Percentiles rank a stretch among this genome's conserved stretches.
Evolutionary conservation across 1,139 yeast genomes (phyloP).

Genomic region (Protomyces pachydermus): DNA sequence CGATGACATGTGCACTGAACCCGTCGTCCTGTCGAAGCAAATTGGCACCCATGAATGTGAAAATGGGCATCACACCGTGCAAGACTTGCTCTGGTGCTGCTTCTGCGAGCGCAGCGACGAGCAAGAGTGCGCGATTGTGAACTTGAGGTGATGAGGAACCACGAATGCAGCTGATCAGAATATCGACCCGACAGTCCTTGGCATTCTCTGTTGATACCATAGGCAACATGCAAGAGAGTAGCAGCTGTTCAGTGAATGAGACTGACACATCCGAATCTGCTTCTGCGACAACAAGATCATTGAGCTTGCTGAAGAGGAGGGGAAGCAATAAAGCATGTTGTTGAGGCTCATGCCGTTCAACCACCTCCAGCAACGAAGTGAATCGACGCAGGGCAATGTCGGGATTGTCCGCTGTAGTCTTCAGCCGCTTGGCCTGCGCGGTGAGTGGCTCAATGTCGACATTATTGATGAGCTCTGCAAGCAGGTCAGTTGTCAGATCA

Average conservation of each 20-base stretch:
- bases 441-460: conserved; percentile 40
- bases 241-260: conserved; percentile 80
- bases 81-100: conserved; percentile 85
- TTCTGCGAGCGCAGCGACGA: conserved; percentile 80
- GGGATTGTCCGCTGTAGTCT: conserved; percentile 42
- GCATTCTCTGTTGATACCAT: conserved; percentile 48
- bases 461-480: conserved; percentile 49
- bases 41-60: conserved; percentile 98
- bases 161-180: conserved; percentile 83
- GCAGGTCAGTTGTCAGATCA: conserved; percentile 46
- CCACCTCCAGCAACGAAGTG: conserved; percentile 71
- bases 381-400: conserved; percentile 52
- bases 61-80: conserved; percentile 97
- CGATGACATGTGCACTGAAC: conserved; percentile 85
- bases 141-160: conserved; percentile 89
- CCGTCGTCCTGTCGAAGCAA: conserved; percentile 96
- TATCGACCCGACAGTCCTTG: conserved; percentile 76
- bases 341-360: conserved; percentile 52
- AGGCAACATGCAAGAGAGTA: conserved; percentile 79
- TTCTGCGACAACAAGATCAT: conserved; percentile 83
- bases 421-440: conserved; percentile 17
- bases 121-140: conserved; percentile 77
- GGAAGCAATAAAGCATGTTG: conserved; percentile 46
- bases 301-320: conserved; percentile 58
- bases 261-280: conserved; percentile 89